phyloP scores from a whole-genome alignment of 805 yeast species.

The Sungouiozyma ichnusensis region DNA sequence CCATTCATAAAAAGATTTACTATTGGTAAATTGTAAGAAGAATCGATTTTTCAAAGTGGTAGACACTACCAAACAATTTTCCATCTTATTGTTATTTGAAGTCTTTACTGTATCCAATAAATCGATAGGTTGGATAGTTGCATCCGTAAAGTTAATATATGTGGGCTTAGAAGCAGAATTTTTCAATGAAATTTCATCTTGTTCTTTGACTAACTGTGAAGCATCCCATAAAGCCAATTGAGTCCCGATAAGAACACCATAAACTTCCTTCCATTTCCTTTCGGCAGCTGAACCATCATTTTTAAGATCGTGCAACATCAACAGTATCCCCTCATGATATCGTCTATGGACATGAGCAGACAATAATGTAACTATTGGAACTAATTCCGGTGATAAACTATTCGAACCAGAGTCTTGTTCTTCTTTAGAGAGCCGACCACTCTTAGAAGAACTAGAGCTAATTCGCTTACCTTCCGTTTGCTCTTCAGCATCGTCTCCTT shows the following conservation, averaged over 20 bases:
- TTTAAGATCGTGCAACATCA: constrained; percentile 62
- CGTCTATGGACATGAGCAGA: constrained; percentile 68
- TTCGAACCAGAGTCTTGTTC: background rate
- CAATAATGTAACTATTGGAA: constrained; percentile 63
- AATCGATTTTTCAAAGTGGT: constrained; percentile 87
- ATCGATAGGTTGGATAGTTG: constrained; percentile 66
- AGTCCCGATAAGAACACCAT: constrained; percentile 82
- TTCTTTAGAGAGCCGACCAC: too few relatives aligned
- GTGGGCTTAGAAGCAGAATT: constrained; percentile 65
- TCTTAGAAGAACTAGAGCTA: background rate
- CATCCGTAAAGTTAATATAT: constrained; percentile 85
- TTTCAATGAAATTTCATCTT: constrained; percentile 33
- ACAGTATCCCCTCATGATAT: constrained; percentile 65
- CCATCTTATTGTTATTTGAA: constrained; percentile 37
- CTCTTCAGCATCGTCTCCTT: background rate
- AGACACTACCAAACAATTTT: constrained; percentile 76
- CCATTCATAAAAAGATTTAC: constrained; percentile 63
- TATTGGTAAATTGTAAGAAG: constrained; percentile 64
- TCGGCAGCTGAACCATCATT: constrained; percentile 82
- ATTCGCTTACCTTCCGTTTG: background rate
- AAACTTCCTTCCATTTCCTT: constrained; percentile 85
- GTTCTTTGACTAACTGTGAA: constrained; percentile 44
- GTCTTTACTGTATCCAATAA: constrained; percentile 54
- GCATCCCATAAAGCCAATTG: constrained; percentile 92
- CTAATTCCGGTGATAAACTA: constrained; percentile 32